These are phyloP conservation scores for Eucalyptus camaldulensis DNA, from an alignment of 345 rosid species.

Conservation along the genomic window DNA sequence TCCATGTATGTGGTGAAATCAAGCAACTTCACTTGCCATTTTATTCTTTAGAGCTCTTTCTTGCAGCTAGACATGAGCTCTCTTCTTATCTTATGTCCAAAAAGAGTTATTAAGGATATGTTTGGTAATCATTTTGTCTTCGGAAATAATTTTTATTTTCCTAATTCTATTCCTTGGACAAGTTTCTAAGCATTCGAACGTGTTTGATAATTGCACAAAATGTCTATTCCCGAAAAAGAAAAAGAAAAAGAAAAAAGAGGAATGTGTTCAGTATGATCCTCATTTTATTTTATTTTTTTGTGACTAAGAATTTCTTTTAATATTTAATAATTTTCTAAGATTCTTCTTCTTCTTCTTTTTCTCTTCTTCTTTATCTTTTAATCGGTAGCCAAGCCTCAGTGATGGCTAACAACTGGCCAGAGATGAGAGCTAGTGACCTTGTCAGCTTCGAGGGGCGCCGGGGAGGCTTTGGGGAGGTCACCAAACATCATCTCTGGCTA, in stretches of 20 bases:
- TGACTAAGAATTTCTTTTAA: no score
- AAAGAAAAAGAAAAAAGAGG: no score
- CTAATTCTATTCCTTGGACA: no score
- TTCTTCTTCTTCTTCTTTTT: no score
- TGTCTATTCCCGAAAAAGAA: no score
- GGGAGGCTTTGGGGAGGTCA: rapidly evolving
- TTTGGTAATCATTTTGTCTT: no score
- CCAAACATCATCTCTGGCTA: no score
- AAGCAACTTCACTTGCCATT: background rate
- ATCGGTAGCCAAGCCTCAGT: background rate
- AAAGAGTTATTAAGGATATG: background rate
- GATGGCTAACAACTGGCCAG: rapidly evolving
- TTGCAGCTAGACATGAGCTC: background rate
- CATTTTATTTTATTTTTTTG: background rate
- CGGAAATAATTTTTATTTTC: rapidly evolving
- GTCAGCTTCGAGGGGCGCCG: rapidly evolving
- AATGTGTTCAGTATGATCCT: background rate
- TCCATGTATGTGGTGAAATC: background rate
- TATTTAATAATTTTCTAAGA: no score
- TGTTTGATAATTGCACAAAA: no score
- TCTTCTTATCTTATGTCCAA: background rate
- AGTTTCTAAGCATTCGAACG: rapidly evolving
- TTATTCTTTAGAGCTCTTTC: background rate
- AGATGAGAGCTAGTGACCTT: rapidly evolving
- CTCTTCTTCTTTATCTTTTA: no score